Evolutionary conservation across 2,329 filamentous ascomycete species (phyloP), one percentile per base, ranked within the genome.

Genomic region (Hypoxylon sp.): DNA sequence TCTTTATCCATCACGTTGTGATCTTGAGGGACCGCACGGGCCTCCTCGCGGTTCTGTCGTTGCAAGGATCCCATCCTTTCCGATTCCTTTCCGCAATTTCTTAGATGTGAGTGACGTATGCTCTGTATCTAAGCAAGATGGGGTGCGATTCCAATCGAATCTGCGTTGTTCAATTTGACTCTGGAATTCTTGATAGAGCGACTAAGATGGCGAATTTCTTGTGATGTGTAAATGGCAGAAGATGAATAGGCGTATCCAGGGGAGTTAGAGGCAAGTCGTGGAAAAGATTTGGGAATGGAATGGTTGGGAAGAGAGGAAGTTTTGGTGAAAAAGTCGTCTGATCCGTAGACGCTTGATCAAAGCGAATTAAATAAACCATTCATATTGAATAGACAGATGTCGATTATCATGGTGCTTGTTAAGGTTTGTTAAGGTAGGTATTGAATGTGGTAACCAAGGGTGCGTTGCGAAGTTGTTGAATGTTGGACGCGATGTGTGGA

Each of bases 331-430:
- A 25, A 25, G 5, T 25, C 9, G 21, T 25, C 5, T 25, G 21
- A 25, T 9, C 9, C 21, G 6, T 26, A 49, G 51, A 41, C 36
- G 41, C 42, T 31, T 19, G 48, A 59, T 59, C 52, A 59, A 30
- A 59, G 56, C 11, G 45, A 52, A 48, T 52, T 42, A 17, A 59
- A 35, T 45, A 13, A 29, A 20, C 25, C 35, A n/a, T 29, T 25
- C 48, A 53, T 59, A 9, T 53, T 59, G 48, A 29, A 37, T 44
- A 56, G 52, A 53, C 16, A 56, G 52, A 53, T 20, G 43, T 23
- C 38, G 19, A 12, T 23, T 37, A 11, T 36, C 43, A 21, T n/a
- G n/a, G n/a, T n/a, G n/a, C n/a, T n/a, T n/a, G n/a, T n/a, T n/a
- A n/a, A n/a, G n/a, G n/a, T n/a, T n/a, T n/a, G n/a, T n/a, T n/a